Evolutionary conservation across 2,329 filamentous ascomycete genomes (phyloP).

Genomic region (Aspergillus sp.): DNA sequence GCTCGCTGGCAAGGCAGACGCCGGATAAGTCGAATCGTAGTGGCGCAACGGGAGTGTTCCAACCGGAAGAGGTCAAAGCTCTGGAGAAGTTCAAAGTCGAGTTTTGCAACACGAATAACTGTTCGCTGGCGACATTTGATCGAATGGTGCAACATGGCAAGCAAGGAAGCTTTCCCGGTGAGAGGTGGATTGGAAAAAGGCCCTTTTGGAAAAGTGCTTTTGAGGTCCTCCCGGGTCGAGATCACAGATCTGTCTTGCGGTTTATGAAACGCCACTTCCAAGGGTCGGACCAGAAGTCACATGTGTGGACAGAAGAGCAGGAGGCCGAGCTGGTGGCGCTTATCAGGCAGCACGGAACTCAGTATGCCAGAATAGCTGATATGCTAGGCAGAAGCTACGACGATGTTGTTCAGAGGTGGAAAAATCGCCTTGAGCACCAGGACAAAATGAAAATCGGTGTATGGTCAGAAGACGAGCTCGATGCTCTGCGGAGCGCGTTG

Average conservation of each 20-base stretch:
- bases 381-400: constrained; percentile 45
- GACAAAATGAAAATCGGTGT: constrained; percentile 39
- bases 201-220: constrained; percentile 45
- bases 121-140: constrained; percentile 33
- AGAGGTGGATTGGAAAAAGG: constrained; percentile 30
- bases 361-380: constrained; percentile 44
- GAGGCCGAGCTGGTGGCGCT: constrained; percentile 46
- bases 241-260: constrained; percentile 43
- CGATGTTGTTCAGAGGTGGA: constrained; percentile 50
- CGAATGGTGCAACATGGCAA: constrained; percentile 40
- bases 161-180: constrained; percentile 29
- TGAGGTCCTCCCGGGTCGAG: constrained; percentile 40
- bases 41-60: constrained; percentile 36
- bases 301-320: constrained; percentile 46
- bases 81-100: constrained; percentile 39
- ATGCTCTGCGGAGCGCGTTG: constrained; percentile 33
- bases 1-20: constrained; percentile 6
- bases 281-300: constrained; percentile 40
- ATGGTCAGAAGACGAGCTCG: constrained; percentile 43
- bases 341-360: constrained; percentile 36
- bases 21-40: constrained; percentile 17
- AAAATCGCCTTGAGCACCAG: constrained; percentile 46
- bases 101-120: constrained; percentile 37
- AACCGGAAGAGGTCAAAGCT: constrained; percentile 33
- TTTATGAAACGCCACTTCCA: constrained; percentile 52